A percentile compares a stretch with the other conserved stretches of the same genome.
Conservation (phyloP, 2,329 filamentous ascomycete species). For the Alternaria gaisen region DNA sequence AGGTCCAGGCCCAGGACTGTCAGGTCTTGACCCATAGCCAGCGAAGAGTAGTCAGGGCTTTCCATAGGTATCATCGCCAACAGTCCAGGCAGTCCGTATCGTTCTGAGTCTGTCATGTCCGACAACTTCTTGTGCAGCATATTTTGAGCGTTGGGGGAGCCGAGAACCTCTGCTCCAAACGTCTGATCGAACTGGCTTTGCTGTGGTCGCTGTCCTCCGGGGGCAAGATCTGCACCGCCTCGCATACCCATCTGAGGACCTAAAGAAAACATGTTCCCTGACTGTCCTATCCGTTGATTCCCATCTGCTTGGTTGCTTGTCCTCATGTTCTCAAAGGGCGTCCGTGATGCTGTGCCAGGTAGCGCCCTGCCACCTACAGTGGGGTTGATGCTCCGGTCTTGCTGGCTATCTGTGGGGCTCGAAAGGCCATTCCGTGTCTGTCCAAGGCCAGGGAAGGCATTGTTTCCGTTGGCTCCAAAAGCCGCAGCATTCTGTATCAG, state of each 20-base stretch:
- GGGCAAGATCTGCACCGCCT: slow-evolving; percentile 30
- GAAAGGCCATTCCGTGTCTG: slow-evolving; percentile 56
- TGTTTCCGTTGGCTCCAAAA: slow-evolving; percentile 50
- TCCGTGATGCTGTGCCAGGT: slow-evolving; percentile 37
- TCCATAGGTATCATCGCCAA: slow-evolving; percentile 65
- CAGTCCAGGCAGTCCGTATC: slow-evolving; percentile 68
- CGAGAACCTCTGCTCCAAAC: slow-evolving; percentile 40
- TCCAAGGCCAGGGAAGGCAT: slow-evolving; percentile 54
- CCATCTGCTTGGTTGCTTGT: slow-evolving; percentile 47
- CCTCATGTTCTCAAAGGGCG: slow-evolving; percentile 45
- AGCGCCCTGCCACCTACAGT: slow-evolving; percentile 43
- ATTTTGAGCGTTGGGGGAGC: slow-evolving; percentile 45
- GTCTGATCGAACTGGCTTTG: slow-evolving; percentile 44
- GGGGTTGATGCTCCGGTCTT: slow-evolving; percentile 44
- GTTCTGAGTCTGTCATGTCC: slow-evolving; percentile 68
- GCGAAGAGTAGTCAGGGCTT: slow-evolving; percentile 58
- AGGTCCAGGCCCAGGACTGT: slow-evolving; percentile 71
- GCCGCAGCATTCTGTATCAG: slow-evolving; percentile 61
- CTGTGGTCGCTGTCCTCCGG: slow-evolving; percentile 40
- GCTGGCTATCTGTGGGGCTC: slow-evolving; percentile 50
- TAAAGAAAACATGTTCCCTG: slow-evolving; percentile 42
- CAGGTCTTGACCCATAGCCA: slow-evolving; percentile 71
- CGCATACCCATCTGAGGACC: slow-evolving; percentile 40
- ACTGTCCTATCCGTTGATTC: slow-evolving; percentile 37
- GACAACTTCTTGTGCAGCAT: slow-evolving; percentile 57